Evolutionary conservation across 164 flowering plant genomes (phyloP), one percentile per base, ranked within the genome.

Genomic region (Protea cynaroides): DNA sequence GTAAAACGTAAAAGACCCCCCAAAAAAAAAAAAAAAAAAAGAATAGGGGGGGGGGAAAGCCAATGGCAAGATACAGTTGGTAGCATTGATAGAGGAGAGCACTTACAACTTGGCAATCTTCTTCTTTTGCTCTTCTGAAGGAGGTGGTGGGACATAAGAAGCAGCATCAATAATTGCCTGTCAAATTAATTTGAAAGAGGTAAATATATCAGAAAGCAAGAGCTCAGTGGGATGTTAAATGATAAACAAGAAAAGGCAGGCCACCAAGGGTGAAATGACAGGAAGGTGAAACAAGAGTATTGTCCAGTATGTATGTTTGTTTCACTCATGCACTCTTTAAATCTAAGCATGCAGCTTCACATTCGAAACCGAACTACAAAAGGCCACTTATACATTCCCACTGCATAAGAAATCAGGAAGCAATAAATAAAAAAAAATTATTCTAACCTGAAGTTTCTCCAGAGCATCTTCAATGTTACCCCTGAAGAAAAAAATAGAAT

Each of bases 131-230:
- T 88, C 97, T 75, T 82, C 88, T 46, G 97, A 86, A 62, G 99
- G 99, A 46, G 97, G 97, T 55, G 97, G 99, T 19, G 99, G 99
- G 54, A 95, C 97, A 73, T 92, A 92, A 24, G 96, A 70, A 69
- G 99, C 96, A 70, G 96, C 92, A 80, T 92, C 92, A 65, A 95
- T 87, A 19, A 92, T 92, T 53, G 82, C 97, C 99, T 95, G 34
- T 0, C 34, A 29, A 29, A 29, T 29, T 65, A 24, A 61, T 63
- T 64, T 29, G 12, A 9, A 9, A 25, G 56, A 24, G 40, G 13
- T 0, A 56, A 1, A 44, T 25, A 25, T 11, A 61, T n/a, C 51
- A 49, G 54, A 24, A 23, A 24, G 0, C 40, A 2, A 21, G 24
- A 17, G 22, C 13, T 43, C n/a, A 37, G 56, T 64, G 8, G 8